Evolutionary conservation across 352 stramenopile genomes (phyloP).

Genomic region (Phytopythium ostracodes): DNA sequence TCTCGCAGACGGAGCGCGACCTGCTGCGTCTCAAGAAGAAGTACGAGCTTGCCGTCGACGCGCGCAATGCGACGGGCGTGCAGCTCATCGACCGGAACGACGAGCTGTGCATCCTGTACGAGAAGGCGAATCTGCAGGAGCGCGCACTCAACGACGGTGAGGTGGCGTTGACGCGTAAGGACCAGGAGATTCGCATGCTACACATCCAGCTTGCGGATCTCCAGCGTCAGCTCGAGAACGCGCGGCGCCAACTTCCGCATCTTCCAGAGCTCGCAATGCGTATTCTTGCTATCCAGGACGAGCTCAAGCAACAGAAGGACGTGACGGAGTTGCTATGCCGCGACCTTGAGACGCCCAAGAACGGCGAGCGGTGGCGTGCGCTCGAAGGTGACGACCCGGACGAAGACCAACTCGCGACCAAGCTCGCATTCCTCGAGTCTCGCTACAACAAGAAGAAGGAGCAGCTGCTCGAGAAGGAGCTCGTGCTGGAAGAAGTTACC

Average conservation of each 20-base stretch:
- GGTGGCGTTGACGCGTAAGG: conserved; percentile 69
- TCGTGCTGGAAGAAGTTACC: conserved; percentile 93
- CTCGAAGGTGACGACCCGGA: conserved; percentile 89
- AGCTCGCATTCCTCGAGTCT: conserved; percentile 82
- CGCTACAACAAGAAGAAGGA: conserved; percentile 91
- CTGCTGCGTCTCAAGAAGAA: conserved; percentile 92
- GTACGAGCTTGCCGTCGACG: conserved; percentile 88
- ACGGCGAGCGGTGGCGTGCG: conserved; percentile 82
- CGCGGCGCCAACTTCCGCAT: conserved; percentile 65
- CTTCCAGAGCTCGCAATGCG: conserved; percentile 77
- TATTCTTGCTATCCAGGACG: conserved; percentile 74
- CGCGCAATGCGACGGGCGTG: conserved; percentile 85
- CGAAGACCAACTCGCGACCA: conserved; percentile 82
- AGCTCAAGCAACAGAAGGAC: conserved; percentile 82
- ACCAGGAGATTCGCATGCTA: conserved; percentile 76
- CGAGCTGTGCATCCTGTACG: conserved; percentile 94
- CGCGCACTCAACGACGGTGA: conserved; percentile 80
- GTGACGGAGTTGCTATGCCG: conserved; percentile 87
- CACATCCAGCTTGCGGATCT: conserved; percentile 82
- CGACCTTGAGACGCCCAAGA: conserved; percentile 90
- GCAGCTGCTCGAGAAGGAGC: conserved; percentile 91
- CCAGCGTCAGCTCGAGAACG: conserved; percentile 78
- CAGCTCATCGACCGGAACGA: conserved; percentile 95
- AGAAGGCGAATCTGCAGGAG: conserved; percentile 90
- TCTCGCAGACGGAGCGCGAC: conserved; percentile 88